These are phyloP conservation scores for Peribolospora baueri DNA, from an alignment of 768 basidiomycete species.

Conservation along the genomic window DNA sequence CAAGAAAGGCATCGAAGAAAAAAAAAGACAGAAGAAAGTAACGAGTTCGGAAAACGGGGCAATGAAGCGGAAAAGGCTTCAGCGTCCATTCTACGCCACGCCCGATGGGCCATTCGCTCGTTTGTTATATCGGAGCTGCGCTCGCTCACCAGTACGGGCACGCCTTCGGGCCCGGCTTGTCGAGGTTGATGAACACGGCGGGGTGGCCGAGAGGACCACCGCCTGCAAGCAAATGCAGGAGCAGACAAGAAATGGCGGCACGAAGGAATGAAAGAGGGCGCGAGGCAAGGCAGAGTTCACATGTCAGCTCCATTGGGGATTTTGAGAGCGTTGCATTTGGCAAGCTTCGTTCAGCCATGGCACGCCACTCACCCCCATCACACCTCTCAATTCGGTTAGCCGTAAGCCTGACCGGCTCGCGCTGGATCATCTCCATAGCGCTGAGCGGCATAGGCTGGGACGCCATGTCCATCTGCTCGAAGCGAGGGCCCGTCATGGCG, in stretches of 20 bases:
- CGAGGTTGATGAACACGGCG: constrained; percentile 86
- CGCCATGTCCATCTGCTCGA: constrained; percentile 72
- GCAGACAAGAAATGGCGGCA: neutral
- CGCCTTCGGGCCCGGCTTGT: constrained; percentile 60
- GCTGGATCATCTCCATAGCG: constrained; percentile 67
- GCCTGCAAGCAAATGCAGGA: constrained; percentile 27
- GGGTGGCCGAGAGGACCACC: constrained; percentile 88
- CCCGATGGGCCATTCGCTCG: too few species aligned
- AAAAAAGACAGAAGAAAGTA: neutral
- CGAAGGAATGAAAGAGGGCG: constrained; percentile 2
- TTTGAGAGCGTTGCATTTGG: neutral
- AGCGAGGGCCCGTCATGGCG: constrained; percentile 38
- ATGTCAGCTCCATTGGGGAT: neutral
- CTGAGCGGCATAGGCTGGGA: constrained; percentile 71
- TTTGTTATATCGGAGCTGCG: neutral
- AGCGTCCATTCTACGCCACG: too few species aligned
- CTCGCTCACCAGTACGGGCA: constrained; percentile 39
- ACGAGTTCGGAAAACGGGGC: neutral
- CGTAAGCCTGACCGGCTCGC: constrained; percentile 64
- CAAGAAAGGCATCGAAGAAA: constrained; percentile 1
- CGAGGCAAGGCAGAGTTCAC: neutral
- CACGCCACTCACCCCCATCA: constrained; percentile 57
- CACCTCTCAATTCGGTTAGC: constrained; percentile 66
- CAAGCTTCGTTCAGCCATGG: neutral
- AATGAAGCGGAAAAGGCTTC: too few species aligned